These are phyloP conservation scores for Umbelopsis sp. DNA, from an alignment of 192 early-diverging fungal species.

Conservation along the genomic window DNA sequence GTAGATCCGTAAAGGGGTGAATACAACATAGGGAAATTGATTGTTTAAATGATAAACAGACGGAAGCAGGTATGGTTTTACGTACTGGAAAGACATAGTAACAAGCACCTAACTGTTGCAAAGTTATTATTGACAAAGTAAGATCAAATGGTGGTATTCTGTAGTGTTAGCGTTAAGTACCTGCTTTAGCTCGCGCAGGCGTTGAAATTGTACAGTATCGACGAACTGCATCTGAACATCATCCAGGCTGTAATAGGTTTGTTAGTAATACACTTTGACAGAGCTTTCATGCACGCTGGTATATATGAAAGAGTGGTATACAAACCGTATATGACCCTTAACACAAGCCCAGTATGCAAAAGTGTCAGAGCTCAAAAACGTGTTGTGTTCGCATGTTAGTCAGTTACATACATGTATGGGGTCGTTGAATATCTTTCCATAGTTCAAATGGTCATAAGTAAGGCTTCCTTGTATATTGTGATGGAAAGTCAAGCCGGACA, in stretches of 20 bases:
- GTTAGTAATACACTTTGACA: background rate
- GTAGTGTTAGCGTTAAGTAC: conserved; percentile 20
- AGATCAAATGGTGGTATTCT: background rate
- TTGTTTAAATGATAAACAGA: background rate
- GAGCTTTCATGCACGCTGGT: background rate
- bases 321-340: conserved; percentile 5
- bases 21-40: no score
- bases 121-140: background rate
- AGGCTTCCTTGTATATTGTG: background rate
- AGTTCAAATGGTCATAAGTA: background rate
- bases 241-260: conserved; percentile 74
- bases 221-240: conserved; percentile 65
- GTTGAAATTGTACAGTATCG: conserved; percentile 97
- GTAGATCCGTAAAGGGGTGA: conserved; percentile 63
- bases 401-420: conserved; percentile 65
- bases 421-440: conserved; percentile 59
- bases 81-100: conserved; percentile 7
- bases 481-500: background rate
- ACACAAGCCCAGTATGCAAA: no score
- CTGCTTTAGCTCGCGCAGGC: conserved; percentile 90
- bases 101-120: background rate
- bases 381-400: background rate
- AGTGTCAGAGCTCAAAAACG: background rate
- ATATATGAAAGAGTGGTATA: background rate
- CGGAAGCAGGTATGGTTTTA: background rate